Evolutionary conservation across 768 basidiomycete species (phyloP), one percentile per base, ranked within the genome.

Genomic region (Amanita muscaria): DNA sequence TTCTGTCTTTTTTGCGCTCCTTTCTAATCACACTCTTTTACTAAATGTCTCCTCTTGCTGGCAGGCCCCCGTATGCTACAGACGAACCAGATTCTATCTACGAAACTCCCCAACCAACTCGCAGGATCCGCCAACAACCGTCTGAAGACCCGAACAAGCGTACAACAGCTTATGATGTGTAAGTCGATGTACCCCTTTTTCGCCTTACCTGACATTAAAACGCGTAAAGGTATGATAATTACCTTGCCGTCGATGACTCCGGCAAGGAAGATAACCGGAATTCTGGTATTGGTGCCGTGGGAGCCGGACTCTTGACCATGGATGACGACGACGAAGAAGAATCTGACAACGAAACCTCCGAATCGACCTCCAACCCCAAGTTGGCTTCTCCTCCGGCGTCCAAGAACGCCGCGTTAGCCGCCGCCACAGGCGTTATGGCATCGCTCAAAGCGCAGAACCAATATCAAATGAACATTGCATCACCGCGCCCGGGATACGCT

Each of bases 401-500:
- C 42, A 69, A 66, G 56, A 64, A 65, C 46, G 62, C 64, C 4
- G 63, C 64, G 9, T 58, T 68, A 11, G 62, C 64, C 31, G 64
- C 63, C 14, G 66, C 68, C 3, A 63, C 64, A 14, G 53, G 54
- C 33, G 53, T 45, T 15, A 14, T 21, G 29, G 35, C 37, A 29
- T 46, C 33, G 18, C 35, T 36, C 15, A 42, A 33, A 19, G 51
- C 46, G 34, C 49, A 18, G 42, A 52, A 33, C 38, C 49, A 34
- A 16, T 40, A 41, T 40, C 47, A 19, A 46, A 31, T 11, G 22
- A 42, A 72, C 7, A 76, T 87, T 49, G 82, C 77, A 3, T 78
- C 83, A 2, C 85, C 84, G 19, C 72, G 72, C 29, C 84, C 85
- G 3, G 84, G 85, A 5, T 88, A 88, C 52, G 75, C 81, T 23